Conservation (phyloP, 2,329 filamentous ascomycete genomes). For the Trichoderma citrinoviride region DNA sequence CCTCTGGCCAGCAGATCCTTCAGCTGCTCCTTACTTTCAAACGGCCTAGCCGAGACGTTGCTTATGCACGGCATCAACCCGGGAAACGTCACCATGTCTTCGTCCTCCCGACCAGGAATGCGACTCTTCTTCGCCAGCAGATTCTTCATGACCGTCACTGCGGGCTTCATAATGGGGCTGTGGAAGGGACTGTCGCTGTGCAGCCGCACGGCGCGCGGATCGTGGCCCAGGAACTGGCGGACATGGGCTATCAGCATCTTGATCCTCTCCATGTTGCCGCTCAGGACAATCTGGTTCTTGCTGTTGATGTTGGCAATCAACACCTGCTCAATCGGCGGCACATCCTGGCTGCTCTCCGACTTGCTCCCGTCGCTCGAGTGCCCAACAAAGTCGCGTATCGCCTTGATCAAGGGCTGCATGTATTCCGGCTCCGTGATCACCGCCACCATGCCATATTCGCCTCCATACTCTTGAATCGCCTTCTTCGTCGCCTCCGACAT, state of each 20-base stretch:
- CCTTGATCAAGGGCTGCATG: constrained; percentile 64
- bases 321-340: constrained; percentile 80
- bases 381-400: constrained; percentile 76
- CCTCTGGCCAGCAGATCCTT: constrained; percentile 76
- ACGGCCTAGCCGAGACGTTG: constrained; percentile 81
- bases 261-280: constrained; percentile 80
- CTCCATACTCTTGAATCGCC: constrained; percentile 65
- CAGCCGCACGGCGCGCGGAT: constrained; percentile 80
- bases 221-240: constrained; percentile 85
- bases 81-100: constrained; percentile 72
- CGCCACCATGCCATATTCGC: constrained; percentile 92
- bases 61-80: constrained; percentile 74
- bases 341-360: constrained; percentile 63
- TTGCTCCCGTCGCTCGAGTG: constrained; percentile 64
- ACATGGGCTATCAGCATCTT: constrained; percentile 79
- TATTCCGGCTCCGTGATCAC: constrained; percentile 83
- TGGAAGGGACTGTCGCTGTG: constrained; percentile 91
- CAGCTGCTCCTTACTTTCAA: constrained; percentile 68
- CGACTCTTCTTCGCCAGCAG: constrained; percentile 61
- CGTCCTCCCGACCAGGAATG: constrained; percentile 50
- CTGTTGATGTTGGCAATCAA: constrained; percentile 92
- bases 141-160: constrained; percentile 68
- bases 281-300: constrained; percentile 93
- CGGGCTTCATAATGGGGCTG: constrained; percentile 86
- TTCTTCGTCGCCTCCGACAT: constrained; percentile 75